Evolutionary conservation across 495 filamentous ascomycete genomes (phyloP).

Genomic region (Tetracladium marchalianum): DNA sequence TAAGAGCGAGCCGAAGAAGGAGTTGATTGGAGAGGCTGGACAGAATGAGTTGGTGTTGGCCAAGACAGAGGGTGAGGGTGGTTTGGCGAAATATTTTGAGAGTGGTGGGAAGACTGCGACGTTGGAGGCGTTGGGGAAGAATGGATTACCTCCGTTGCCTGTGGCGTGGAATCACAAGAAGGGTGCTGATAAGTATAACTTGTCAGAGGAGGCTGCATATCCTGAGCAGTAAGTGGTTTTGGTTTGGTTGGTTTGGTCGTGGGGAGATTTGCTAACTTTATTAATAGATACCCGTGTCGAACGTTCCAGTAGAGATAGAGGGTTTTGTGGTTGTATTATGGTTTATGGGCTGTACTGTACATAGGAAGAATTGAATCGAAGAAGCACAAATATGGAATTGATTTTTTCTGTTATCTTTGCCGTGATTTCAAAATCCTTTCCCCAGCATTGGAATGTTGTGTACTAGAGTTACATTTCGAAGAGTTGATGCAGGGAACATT

Average conservation of each 20-base stretch:
- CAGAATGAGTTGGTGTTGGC: constrained; percentile 68
- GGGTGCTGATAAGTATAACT: constrained; percentile 36
- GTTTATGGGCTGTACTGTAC: no score
- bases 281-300: constrained; percentile 35
- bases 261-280: constrained; percentile 15
- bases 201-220: constrained; percentile 49
- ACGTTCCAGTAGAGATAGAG: constrained; percentile 37
- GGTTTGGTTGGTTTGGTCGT: neutral
- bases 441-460: no score
- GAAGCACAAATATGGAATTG: no score
- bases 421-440: no score
- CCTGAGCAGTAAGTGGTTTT: constrained; percentile 38
- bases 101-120: constrained; percentile 51
- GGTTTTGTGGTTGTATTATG: neutral
- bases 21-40: constrained; percentile 77
- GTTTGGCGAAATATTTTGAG: constrained; percentile 60
- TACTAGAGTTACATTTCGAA: no score
- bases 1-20: constrained; percentile 65
- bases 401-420: no score
- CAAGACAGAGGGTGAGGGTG: constrained; percentile 65
- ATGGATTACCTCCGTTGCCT: constrained; percentile 78
- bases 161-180: constrained; percentile 43
- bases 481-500: no score
- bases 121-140: constrained; percentile 53
- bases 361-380: no score